Conservation (phyloP, 106 monocot genomes). For the Iris macrosiphon region DNA sequence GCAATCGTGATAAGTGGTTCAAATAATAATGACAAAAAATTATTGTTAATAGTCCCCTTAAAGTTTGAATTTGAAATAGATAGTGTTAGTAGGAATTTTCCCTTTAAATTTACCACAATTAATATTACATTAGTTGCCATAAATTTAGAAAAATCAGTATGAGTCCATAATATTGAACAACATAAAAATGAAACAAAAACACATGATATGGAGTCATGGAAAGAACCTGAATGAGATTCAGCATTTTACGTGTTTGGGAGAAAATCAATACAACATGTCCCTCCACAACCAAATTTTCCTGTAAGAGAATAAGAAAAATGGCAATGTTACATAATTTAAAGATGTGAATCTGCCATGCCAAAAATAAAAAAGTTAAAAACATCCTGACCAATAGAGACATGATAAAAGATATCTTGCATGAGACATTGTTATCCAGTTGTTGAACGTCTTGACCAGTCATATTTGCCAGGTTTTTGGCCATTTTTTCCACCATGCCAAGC, state of each 20-base stretch:
- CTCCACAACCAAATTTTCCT: slow-evolving; percentile 75
- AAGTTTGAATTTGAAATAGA: too few relatives aligned
- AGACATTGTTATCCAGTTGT: slow-evolving; percentile 49
- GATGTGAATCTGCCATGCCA: not conserved
- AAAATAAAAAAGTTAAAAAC: not conserved
- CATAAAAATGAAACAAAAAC: slow-evolving; percentile 6
- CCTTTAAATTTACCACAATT: too few relatives aligned
- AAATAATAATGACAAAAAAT: too few relatives aligned
- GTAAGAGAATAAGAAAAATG: slow-evolving; percentile 13
- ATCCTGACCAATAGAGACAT: slow-evolving; percentile 69
- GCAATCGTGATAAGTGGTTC: too few relatives aligned
- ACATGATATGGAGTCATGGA: not conserved
- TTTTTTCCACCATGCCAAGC: slow-evolving; percentile 62
- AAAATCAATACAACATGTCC: slow-evolving; percentile 80
- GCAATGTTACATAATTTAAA: not conserved
- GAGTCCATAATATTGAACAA: not conserved
- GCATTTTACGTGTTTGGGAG: slow-evolving; percentile 99
- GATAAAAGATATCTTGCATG: slow-evolving; percentile 88
- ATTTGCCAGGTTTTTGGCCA: slow-evolving; percentile 67
- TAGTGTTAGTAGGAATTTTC: too few relatives aligned
- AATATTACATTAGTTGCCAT: too few relatives aligned
- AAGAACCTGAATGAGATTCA: slow-evolving; percentile 81
- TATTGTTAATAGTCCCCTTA: too few relatives aligned
- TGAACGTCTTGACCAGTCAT: slow-evolving; percentile 25
- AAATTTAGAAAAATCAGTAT: too few relatives aligned